Evolutionary conservation across 164 flowering plant species (phyloP).

Genomic region (Nymphaea colorata): DNA sequence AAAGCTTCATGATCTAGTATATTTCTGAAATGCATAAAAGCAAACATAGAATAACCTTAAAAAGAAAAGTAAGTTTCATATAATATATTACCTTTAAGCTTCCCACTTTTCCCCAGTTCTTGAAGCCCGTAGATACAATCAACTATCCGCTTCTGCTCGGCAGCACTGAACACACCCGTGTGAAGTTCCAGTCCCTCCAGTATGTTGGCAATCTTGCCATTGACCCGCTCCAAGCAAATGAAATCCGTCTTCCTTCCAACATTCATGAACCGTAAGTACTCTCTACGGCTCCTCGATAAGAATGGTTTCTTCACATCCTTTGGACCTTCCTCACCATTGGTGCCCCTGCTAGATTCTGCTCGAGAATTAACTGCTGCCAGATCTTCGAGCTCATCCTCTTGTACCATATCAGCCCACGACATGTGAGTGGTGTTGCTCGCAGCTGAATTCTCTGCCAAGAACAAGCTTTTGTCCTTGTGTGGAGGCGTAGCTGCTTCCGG

Average conservation of each 20-base stretch:
- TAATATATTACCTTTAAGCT: conserved; percentile 47
- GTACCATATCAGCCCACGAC: conserved; percentile 98
- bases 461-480: conserved; percentile 5
- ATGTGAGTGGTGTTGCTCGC: conserved; percentile 25
- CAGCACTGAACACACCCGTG: conserved; percentile 66
- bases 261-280: conserved; percentile 49
- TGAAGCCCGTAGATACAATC: conserved; percentile 45
- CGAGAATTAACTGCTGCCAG: conserved; percentile 18
- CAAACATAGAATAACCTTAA: no score
- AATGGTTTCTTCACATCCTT: conserved; percentile 24
- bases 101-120: conserved; percentile 59
- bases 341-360: conserved; percentile 6
- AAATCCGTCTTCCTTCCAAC: conserved; percentile 69
- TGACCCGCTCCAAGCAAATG: conserved; percentile 60
- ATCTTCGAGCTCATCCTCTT: conserved; percentile 51
- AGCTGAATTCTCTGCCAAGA: not conserved
- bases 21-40: no score
- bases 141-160: conserved; percentile 82
- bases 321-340: conserved; percentile 8
- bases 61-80: no score
- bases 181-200: conserved; percentile 88
- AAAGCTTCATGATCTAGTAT: no score
- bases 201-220: conserved; percentile 56
- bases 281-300: conserved; percentile 66
- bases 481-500: conserved; percentile 13